Conservation (phyloP, 352 stramenopile species). For the Thalassiosira sp. region DNA sequence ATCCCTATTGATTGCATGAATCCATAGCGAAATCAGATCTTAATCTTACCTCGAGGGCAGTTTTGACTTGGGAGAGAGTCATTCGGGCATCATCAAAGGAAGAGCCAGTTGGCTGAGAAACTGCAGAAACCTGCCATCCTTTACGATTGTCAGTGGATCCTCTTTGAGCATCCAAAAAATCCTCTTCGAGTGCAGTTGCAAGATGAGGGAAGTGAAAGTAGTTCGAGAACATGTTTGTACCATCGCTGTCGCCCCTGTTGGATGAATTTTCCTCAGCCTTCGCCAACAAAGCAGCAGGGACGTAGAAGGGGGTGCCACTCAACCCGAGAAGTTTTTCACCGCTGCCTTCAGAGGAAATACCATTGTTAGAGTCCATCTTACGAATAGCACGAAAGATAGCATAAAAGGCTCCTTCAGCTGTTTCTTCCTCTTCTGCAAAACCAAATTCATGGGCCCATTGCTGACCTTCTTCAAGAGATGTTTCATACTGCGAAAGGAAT, state of each 20-base stretch:
- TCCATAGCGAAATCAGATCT: constrained; percentile 4
- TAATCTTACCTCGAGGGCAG: constrained; percentile 54
- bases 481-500: constrained; percentile 35
- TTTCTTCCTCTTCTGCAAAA: constrained; percentile 33
- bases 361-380: constrained; percentile 25
- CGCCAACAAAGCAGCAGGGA: constrained; percentile 19
- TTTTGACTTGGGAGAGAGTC: constrained; percentile 63
- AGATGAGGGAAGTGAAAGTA: constrained; percentile 77
- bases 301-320: constrained; percentile 38
- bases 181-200: constrained; percentile 65
- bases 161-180: constrained; percentile 78
- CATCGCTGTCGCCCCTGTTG: constrained; percentile 10
- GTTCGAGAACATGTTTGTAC: too few species aligned
- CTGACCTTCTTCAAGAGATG: constrained; percentile 33
- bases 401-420: constrained; percentile 54
- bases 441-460: constrained; percentile 67
- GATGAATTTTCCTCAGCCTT: constrained; percentile 7
- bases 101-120: constrained; percentile 65
- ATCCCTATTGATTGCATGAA: not conserved
- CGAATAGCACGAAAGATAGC: constrained; percentile 66
- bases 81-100: constrained; percentile 79
- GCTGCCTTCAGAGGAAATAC: not conserved
- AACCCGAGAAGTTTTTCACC: constrained; percentile 36
- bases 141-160: constrained; percentile 78
- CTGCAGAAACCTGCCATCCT: constrained; percentile 68